Conservation (phyloP, 805 yeast genomes). For the Myxozyma neotropica region DNA sequence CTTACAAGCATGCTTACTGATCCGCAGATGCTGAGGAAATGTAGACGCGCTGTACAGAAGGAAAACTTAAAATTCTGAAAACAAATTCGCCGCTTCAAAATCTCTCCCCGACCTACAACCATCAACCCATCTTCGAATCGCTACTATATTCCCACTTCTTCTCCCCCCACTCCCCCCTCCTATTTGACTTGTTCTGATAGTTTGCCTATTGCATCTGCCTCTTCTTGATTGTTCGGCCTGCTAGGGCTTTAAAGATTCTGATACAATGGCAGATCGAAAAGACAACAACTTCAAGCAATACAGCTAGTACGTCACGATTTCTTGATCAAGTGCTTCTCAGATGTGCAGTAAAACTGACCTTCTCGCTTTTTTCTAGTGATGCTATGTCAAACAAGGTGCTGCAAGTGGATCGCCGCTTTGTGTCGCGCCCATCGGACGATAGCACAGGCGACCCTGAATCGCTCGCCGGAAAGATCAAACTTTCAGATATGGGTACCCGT, state of each 20-base stretch:
- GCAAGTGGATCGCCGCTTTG: conserved; percentile 56
- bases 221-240: background rate
- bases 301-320: conserved; percentile 32
- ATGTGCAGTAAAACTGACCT: no score
- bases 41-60: no score
- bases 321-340: no score
- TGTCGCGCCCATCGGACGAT: conserved; percentile 52
- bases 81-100: background rate
- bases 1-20: no score
- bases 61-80: background rate
- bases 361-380: conserved; percentile 30
- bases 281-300: conserved; percentile 28
- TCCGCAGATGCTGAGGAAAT: no score
- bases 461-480: conserved; percentile 65
- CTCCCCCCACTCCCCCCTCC: no score
- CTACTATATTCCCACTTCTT: no score
- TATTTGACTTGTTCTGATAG: background rate
- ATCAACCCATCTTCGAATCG: background rate
- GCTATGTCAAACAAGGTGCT: conserved; percentile 80
- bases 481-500: conserved; percentile 69
- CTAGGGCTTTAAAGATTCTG: background rate
- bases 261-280: conserved; percentile 30
- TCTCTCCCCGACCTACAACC: no score
- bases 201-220: background rate
- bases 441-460: conserved; percentile 70